A percentile compares a stretch with the other conserved stretches of the same genome.
Conservation (phyloP, 805 yeast genomes). For the Starmerella geochares region DNA sequence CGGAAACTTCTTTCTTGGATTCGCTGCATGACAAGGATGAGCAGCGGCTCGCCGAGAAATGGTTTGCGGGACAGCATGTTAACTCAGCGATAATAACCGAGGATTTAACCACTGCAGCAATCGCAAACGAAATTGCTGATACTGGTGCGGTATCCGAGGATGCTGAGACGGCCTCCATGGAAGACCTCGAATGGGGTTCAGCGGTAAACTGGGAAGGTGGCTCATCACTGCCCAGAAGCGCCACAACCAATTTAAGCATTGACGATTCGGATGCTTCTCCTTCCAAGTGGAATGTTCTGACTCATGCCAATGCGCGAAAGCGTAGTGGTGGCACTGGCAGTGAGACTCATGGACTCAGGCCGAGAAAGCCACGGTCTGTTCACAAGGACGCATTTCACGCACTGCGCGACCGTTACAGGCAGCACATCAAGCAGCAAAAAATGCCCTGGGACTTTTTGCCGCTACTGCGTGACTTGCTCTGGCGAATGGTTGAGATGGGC, state of each 20-base stretch:
- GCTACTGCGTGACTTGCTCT: conserved; percentile 9
- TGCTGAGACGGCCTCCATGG: background rate
- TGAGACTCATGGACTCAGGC: background rate
- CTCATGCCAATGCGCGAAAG: background rate
- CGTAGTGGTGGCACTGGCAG: background rate
- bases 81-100: background rate
- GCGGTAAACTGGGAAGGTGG: conserved; percentile 7
- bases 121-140: background rate
- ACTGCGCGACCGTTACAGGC: conserved; percentile 12
- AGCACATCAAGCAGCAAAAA: background rate
- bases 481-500: conserved; percentile 16
- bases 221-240: background rate
- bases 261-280: conserved; percentile 4
- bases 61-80: conserved; percentile 16
- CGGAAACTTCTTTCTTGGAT: conserved; percentile 15
- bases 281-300: background rate
- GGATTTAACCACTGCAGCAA: background rate
- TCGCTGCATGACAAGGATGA: conserved; percentile 4
- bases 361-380: background rate
- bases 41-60: conserved; percentile 12
- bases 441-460: conserved; percentile 25
- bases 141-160: background rate
- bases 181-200: conserved; percentile 5
- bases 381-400: conserved; percentile 9
- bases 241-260: background rate